Conservation (phyloP, 2,329 filamentous ascomycete genomes). For the Cryphonectria carpinicola region DNA sequence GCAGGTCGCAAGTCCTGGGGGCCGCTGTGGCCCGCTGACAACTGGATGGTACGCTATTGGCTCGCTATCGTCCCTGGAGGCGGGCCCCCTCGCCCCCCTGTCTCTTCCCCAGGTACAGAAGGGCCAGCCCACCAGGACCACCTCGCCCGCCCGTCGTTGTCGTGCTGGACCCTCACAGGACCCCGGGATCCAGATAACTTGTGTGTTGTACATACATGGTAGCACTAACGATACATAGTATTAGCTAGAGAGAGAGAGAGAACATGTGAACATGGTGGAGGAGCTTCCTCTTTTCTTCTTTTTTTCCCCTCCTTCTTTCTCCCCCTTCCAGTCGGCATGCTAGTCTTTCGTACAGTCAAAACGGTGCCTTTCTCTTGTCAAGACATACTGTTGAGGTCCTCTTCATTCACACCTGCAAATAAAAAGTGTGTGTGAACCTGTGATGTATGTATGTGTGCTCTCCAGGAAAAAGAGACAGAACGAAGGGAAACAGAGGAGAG, state of each 20-base stretch:
- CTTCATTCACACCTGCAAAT: not conserved
- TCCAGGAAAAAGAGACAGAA: not conserved
- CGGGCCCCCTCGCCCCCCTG: not conserved
- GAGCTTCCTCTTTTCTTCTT: not conserved
- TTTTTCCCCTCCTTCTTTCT: no score
- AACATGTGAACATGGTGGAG: conserved; percentile 4
- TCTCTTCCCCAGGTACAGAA: conserved; percentile 6
- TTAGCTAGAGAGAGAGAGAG: not conserved
- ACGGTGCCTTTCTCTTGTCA: not conserved
- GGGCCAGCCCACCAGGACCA: not conserved
- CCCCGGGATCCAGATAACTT: not conserved
- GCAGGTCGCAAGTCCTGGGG: conserved; percentile 10
- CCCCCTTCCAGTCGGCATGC: no score
- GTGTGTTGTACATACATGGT: not conserved
- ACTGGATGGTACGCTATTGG: conserved; percentile 5
- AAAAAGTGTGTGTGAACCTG: not conserved
- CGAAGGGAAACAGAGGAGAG: not conserved
- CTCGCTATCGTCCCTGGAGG: not conserved
- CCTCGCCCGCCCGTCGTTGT: not conserved
- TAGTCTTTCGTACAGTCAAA: no score
- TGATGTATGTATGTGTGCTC: no score
- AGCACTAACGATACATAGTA: not conserved
- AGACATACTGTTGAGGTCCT: not conserved
- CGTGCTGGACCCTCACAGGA: not conserved
- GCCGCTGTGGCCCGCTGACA: conserved; percentile 5